phyloP scores from a whole-genome alignment of 352 stramenopile species.

The Phytophthora sojae region DNA sequence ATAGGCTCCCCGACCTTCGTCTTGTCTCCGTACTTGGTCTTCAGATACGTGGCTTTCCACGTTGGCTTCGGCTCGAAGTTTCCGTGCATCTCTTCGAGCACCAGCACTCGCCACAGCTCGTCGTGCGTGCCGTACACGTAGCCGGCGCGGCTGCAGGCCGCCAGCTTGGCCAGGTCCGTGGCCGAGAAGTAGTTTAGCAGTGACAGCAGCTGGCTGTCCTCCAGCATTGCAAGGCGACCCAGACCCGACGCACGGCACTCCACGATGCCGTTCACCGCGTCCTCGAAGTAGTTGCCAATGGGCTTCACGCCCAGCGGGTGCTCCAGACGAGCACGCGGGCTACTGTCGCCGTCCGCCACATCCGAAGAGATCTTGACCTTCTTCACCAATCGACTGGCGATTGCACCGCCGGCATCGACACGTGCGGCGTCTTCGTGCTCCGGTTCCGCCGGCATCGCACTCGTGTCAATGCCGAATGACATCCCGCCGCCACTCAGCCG shows the following conservation, averaged over 20 bases:
- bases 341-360: not conserved
- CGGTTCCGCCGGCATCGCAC: slow-evolving; percentile 13
- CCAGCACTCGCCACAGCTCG: slow-evolving; percentile 84
- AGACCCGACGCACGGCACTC: slow-evolving; percentile 71
- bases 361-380: slow-evolving; percentile 32
- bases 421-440: slow-evolving; percentile 19
- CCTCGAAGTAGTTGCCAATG: slow-evolving; percentile 82
- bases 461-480: slow-evolving; percentile 27
- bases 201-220: slow-evolving; percentile 71
- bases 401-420: slow-evolving; percentile 15
- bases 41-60: slow-evolving; percentile 81
- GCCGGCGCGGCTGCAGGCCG: slow-evolving; percentile 57
- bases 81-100: slow-evolving; percentile 80
- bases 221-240: slow-evolving; percentile 55
- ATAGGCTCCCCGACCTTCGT: slow-evolving; percentile 35
- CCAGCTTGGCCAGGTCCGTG: slow-evolving; percentile 53
- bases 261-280: slow-evolving; percentile 61
- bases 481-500: slow-evolving; percentile 31
- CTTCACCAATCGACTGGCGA: slow-evolving; percentile 40
- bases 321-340: slow-evolving; percentile 32
- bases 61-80: slow-evolving; percentile 58
- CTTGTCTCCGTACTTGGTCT: slow-evolving; percentile 50
- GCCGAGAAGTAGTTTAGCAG: slow-evolving; percentile 72
- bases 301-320: slow-evolving; percentile 88
- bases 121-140: slow-evolving; percentile 83